Base-by-base conservation (phyloP, 768 basidiomycete genomes). In the Galerina marginata region DNA sequence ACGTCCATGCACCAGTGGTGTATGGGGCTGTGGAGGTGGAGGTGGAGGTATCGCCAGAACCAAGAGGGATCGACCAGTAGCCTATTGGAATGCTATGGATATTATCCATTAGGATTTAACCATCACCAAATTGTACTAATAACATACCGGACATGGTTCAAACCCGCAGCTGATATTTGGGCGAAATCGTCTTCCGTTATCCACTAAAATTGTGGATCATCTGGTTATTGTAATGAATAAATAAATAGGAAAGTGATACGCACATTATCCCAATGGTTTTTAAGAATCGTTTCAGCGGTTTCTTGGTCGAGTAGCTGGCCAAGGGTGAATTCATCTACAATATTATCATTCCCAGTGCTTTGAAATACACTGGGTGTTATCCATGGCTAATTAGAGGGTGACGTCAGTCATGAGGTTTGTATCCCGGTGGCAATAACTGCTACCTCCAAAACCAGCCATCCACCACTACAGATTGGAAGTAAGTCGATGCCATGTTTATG, bases 31-130 rank as follows among this genome's bases (percentile, higher is more conserved):
- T 76, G 15, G 80, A 82, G 3, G 80, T 79, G 15, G 77, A 77
- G 5, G 69, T 75, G 50, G 80, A 78, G 6, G 86, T 87, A 62
- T 85, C 81, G 12, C 80, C 72, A 36, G 84, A 75, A 3, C 83
- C 83, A 37, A 88, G 72, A 0, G 89, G 89, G n/a, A 91, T 82
- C n/a, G 88, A 88, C 90, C 90, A 92, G 70, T 87, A 92, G 9
- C 89, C 89, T 6, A 90, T 60, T 5, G 89, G 89, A 67, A 92
- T 87, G 33, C 89, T 90, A 59, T 23, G 29, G 4, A 7, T 7
- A 33, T 25, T 40, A 43, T 33, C 40, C n/a, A 23, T 16, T 42
- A 37, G 11, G 40, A 48, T 46, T n/a, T 58, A 47, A 54, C 26
- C 25, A 45, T 40, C 33, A 25, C 42, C 26, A 14, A 33, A 9